Conservation (phyloP, 257 asterid genomes). For the Cruciata laevipes region DNA sequence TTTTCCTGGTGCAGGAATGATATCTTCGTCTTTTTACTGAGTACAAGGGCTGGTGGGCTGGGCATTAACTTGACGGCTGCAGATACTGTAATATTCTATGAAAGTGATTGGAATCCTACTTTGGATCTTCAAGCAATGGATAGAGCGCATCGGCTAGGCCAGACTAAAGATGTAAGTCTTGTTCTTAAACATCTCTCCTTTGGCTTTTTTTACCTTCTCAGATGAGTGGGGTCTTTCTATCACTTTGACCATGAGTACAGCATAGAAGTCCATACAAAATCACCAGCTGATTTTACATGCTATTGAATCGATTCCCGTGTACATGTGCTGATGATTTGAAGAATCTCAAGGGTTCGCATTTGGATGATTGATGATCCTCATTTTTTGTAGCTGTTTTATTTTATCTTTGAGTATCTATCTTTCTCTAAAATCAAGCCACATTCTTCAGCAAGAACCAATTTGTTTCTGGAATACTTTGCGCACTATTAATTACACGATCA, state of each 20-base stretch:
- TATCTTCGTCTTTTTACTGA: conserved; percentile 89
- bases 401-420: neutral
- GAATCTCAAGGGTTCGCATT: neutral
- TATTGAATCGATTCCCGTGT: neutral
- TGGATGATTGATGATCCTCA: too few species aligned
- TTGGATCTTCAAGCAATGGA: conserved; percentile 98
- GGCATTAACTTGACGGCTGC: conserved; percentile 98
- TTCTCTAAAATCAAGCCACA: neutral
- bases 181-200: neutral
- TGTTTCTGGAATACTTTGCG: neutral
- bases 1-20: conserved; percentile 49
- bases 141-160: conserved; percentile 97
- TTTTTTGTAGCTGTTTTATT: neutral
- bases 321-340: neutral
- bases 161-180: conserved; percentile 75
- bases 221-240: neutral
- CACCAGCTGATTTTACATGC: neutral
- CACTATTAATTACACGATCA: neutral
- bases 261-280: neutral
- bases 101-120: conserved; percentile 99
- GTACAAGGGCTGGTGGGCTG: conserved; percentile 98
- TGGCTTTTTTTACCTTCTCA: neutral
- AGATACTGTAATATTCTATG: conserved; percentile 94
- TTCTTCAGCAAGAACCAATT: neutral
- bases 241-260: neutral